Base-by-base conservation (phyloP, 495 filamentous ascomycete genomes). In the Saxispiralis lemnorum region DNA sequence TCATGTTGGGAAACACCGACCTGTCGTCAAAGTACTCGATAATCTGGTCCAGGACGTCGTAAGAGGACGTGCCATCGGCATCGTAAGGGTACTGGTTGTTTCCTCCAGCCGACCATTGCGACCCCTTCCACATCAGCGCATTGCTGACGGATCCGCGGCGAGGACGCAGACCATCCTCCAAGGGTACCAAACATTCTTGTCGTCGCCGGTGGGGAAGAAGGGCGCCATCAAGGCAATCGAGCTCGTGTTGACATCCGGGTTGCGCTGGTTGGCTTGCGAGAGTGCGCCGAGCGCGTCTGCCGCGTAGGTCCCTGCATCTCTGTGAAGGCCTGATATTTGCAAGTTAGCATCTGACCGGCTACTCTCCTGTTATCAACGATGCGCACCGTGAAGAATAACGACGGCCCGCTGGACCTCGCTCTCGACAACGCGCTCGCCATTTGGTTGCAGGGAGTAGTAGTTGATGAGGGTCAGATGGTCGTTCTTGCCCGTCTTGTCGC, bases 391-490 rank as follows among this genome's bases (percentile, higher is more conserved):
- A 21, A 50, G 50, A 28, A 51, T 38, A 24, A 53, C 41, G 16
- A 51, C 14, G 11, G 47, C 51, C 12, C 47, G 37, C 40, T 51
- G 35, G 14, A 50, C 13, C 16, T 51, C 37, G 31, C 14, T 35
- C 5, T 28, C 14, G 7, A 44, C 43, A 18, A 49, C 31, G 13
- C 42, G 47, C 19, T 39, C 10, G 15, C 47, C 47, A 36, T 43
- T 33, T 2, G 7, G 14, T 11, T 37, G 31, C 16, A 33, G 39
- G 31, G 44, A 42, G 35, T 37, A 36, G 37, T 53, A 50, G 42
- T 53, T 53, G 47, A 53, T 53, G n/a, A 53, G 31, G 6, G 51
- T 53, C 7, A 49, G 43, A 28, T 53, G 49, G 42, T 46, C 49
- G 44, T 44, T 35, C 40, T 44, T 34, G 34, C 35, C 37, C 9